Percentiles rank a stretch among this genome's conserved stretches.
These are phyloP conservation scores for Blastobotrys apis DNA, from an alignment of 1,139 yeast species.

Conservation along the genomic window DNA sequence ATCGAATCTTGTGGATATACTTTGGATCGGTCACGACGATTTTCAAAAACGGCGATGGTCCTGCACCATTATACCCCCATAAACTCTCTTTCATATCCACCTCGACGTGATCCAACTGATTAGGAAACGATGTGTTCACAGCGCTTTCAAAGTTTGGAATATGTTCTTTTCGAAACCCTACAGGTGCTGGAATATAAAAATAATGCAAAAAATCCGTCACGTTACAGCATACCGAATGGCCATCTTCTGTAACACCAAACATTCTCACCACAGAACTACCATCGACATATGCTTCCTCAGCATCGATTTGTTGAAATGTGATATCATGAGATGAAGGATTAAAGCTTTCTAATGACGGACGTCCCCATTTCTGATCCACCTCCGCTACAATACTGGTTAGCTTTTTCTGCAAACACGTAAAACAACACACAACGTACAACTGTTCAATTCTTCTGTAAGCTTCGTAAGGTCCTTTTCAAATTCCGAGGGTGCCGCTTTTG, in stretches of 20 bases:
- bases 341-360: constrained; percentile 53
- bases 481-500: constrained; percentile 26
- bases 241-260: constrained; percentile 86
- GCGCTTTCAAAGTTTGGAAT: constrained; percentile 46
- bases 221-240: constrained; percentile 83
- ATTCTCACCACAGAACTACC: constrained; percentile 64
- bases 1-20: constrained; percentile 61
- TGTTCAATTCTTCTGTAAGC: constrained; percentile 1
- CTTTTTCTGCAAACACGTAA: neutral
- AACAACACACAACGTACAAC: neutral
- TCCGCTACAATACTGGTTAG: constrained; percentile 19
- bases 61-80: constrained; percentile 88
- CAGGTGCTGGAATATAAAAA: constrained; percentile 88
- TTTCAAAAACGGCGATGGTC: constrained; percentile 75
- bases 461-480: constrained; percentile 46
- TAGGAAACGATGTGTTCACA: constrained; percentile 22
- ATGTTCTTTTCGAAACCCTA: constrained; percentile 59
- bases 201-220: constrained; percentile 88
- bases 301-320: constrained; percentile 85
- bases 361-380: constrained; percentile 55
- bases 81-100: constrained; percentile 72
- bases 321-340: constrained; percentile 50
- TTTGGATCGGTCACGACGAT: constrained; percentile 62
- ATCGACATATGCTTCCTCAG: constrained; percentile 66
- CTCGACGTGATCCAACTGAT: constrained; percentile 48